Evolutionary conservation across 805 yeast genomes (phyloP), one percentile per base, ranked within the genome.

Genomic region (Cyberlindnera xylosilytica): DNA sequence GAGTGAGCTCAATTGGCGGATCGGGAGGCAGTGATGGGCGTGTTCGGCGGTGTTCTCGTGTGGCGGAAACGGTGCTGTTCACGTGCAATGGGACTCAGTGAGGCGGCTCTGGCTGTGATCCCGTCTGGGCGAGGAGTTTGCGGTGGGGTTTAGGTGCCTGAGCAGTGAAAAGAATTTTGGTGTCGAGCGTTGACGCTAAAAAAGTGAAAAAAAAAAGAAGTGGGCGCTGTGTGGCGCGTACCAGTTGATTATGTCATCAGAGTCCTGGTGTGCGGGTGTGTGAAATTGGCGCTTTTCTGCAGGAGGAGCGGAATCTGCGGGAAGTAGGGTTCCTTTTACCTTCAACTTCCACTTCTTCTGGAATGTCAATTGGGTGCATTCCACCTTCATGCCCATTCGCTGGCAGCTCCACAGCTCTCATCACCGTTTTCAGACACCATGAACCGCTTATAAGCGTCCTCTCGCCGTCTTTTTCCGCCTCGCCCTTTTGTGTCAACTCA

Each of bases 121-220:
- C 10, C 24, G 24, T 22, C 10, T 8, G 24, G 24, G 24, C 24
- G 24, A 8, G 24, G 10, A 22, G 24, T 8, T 7, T 8, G 24
- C 24, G 10, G 24, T 22, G 7, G 24, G 24, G 30, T 6, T 15
- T 10, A 29, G 4, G 9, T 13, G 16, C 8, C 11, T 4, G 18
- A 17, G 16, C 20, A 20, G 22, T 34, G 38, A 34, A 34, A 39
- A 34, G 42, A 39, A 38, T 38, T 38, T 38, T 33, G 36, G 36
- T 24, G 42, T 36, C 33, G 33, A 36, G 23, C 37, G 34, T 34
- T 34, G 34, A 27, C 44, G 44, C 39, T 40, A 40, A 36, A 41
- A 34, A 41, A 41, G 39, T 36, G 39, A 41, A 41, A 41, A 41
- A 41, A 39, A 34, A 33, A 32, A 33, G 13, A 30, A 22, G 31